Evolutionary conservation across 2,329 filamentous ascomycete genomes (phyloP), one percentile per base, ranked within the genome.

Genomic region (Sporothrix variecibatus): DNA sequence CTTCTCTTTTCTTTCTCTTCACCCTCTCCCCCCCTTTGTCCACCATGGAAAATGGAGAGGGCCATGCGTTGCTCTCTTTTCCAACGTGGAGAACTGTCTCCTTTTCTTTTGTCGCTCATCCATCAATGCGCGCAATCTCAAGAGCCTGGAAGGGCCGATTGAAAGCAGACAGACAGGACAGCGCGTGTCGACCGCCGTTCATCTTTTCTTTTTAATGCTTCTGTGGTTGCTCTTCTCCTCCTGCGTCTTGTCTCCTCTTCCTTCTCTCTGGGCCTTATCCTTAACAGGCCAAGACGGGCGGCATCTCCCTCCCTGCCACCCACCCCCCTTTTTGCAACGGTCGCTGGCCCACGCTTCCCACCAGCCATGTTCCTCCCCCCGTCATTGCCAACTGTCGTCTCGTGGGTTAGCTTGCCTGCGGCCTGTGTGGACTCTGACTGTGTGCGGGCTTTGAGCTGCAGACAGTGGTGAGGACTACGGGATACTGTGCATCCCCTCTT

Each of bases 71-170:
- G n/a, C 28, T 53, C 28, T 9, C n/a, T 26, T 31, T 43, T 31
- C 28, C 9, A 3, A 40, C 28, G 8, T 31, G 40, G 11, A 15
- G 40, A 34, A 26, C 15, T 5, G 8, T 12, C 26, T 56, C 51
- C 51, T 56, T 15, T 15, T 9, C 40, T 20, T 40, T n/a, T 40
- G 31, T 46, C 23, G 8, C 62, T 43, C 43, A 23, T 53, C 71
- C 40, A 28, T 31, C 43, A 51, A 43, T 56, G 56, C 31, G 64
- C n/a, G 64, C 46, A 70, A 53, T 70, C 62, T 46, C n/a, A 40
- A 70, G 31, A 71, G 74, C 56, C 71, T 75, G 74, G 74, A 75
- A 73, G 73, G 74, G 74, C 74, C 71, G 74, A 75, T 75, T 73
- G 53, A 43, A 12, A 72, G 51, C 17, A 49, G 43, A 17, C 43